Percentiles rank a stretch among this genome's conserved stretches.
Conservation (phyloP, 108 stramenopile genomes). For the Nitzschia sp. region DNA sequence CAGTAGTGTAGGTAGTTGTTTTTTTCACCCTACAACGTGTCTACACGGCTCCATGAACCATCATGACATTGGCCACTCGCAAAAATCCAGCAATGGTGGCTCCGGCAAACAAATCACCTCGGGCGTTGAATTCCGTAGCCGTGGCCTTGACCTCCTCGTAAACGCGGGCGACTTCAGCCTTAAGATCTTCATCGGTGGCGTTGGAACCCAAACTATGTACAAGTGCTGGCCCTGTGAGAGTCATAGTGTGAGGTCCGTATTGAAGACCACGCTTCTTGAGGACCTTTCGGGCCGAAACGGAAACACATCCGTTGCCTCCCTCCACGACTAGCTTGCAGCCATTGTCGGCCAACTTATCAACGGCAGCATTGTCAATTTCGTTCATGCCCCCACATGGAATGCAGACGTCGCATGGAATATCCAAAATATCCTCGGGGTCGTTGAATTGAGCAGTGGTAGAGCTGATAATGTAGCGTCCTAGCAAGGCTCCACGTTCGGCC, state of each 20-base stretch:
- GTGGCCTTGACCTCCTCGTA: slow-evolving; percentile 87
- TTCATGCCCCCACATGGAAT: slow-evolving; percentile 90
- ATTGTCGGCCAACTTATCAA: slow-evolving; percentile 80
- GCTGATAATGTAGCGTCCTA: slow-evolving; percentile 86
- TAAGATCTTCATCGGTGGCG: slow-evolving; percentile 75
- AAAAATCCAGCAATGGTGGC: slow-evolving; percentile 93
- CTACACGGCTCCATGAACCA: slow-evolving; percentile 94
- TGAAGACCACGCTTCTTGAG: slow-evolving; percentile 87
- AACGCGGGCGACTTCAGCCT: slow-evolving; percentile 69
- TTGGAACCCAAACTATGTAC: slow-evolving; percentile 68
- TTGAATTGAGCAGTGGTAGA: slow-evolving; percentile 89
- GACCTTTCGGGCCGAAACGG: slow-evolving; percentile 58
- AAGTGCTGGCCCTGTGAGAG: slow-evolving; percentile 84
- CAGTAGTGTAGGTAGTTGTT: background rate
- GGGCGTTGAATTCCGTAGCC: slow-evolving; percentile 92
- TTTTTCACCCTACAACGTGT: background rate
- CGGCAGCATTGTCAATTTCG: slow-evolving; percentile 70
- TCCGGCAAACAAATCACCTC: slow-evolving; percentile 89
- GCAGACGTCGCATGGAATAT: slow-evolving; percentile 89
- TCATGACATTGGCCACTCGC: slow-evolving; percentile 94
- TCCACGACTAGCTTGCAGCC: slow-evolving; percentile 92
- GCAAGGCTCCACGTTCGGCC: slow-evolving; percentile 88
- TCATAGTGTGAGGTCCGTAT: slow-evolving; percentile 88
- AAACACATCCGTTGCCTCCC: slow-evolving; percentile 82
- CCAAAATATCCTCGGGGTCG: slow-evolving; percentile 70